These are phyloP conservation scores for Chrysoporthe deuterocubensis DNA, from an alignment of 2,329 filamentous ascomycete species.

Conservation along the genomic window DNA sequence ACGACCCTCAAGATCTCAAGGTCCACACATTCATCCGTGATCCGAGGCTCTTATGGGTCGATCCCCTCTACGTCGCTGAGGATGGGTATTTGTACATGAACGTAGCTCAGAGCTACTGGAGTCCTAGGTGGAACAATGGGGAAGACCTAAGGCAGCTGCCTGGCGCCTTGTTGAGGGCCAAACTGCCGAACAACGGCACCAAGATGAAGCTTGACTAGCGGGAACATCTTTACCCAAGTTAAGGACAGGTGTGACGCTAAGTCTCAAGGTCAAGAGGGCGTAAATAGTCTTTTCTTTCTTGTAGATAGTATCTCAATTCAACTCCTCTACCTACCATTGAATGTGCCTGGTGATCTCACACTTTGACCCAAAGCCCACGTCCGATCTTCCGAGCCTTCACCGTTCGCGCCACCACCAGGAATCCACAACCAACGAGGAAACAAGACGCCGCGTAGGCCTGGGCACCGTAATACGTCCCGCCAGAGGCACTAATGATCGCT, in stretches of 20 bases:
- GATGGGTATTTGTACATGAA: constrained; percentile 20
- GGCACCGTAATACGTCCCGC: neutral
- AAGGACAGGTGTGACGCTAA: neutral
- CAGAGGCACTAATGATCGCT: neutral
- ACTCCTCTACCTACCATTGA: neutral
- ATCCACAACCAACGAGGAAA: neutral
- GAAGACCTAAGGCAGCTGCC: constrained; percentile 20
- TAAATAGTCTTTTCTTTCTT: neutral
- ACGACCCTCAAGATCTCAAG: constrained; percentile 35
- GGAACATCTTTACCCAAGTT: neutral
- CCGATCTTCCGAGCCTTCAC: neutral
- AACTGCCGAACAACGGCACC: constrained; percentile 16
- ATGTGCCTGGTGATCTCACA: neutral
- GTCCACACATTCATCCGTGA: constrained; percentile 19
- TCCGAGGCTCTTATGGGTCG: constrained; percentile 16
- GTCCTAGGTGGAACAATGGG: constrained; percentile 19
- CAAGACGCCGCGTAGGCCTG: neutral
- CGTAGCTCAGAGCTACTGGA: constrained; percentile 19
- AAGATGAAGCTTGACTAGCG: constrained; percentile 17
- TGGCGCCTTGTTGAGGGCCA: constrained; percentile 15
- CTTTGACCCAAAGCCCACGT: neutral
- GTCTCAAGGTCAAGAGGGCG: no score
- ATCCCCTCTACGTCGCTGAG: constrained; percentile 15
- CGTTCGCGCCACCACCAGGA: neutral
- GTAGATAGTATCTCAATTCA: neutral